Evolutionary conservation across 768 basidiomycete genomes (phyloP).

Genomic region (Cyclocybe cylindracea): DNA sequence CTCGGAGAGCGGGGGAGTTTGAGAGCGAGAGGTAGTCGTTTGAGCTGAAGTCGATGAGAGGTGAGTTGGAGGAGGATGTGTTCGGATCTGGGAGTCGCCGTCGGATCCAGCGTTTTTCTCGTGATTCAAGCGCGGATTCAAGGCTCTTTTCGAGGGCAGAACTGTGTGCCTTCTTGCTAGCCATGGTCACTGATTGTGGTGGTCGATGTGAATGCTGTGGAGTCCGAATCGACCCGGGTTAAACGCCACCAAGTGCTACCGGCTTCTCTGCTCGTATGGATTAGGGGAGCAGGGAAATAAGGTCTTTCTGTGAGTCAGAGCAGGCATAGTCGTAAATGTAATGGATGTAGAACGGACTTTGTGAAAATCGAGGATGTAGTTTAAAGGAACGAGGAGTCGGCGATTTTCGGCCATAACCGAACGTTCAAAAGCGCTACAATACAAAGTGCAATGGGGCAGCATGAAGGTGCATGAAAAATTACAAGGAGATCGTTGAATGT

Average conservation of each 20-base stretch:
- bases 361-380: conserved; percentile 2
- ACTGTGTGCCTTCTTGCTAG: conserved; percentile 3
- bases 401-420: conserved; percentile 8
- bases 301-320: background rate
- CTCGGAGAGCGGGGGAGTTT: conserved; percentile 54
- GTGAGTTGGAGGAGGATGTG: conserved; percentile 33
- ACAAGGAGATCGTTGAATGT: too few species aligned
- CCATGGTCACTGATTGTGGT: background rate
- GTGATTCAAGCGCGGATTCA: conserved; percentile 55
- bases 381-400: conserved; percentile 1
- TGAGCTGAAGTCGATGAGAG: conserved; percentile 72
- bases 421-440: background rate
- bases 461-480: too few species aligned
- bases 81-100: conserved; percentile 64
- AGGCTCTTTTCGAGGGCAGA: conserved; percentile 39
- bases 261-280: too few species aligned
- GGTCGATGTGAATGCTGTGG: background rate
- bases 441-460: too few species aligned
- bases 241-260: too few species aligned
- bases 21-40: conserved; percentile 93
- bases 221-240: background rate
- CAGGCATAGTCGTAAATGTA: background rate
- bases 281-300: too few species aligned
- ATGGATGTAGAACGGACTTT: conserved; percentile 17
- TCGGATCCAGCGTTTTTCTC: conserved; percentile 68